phyloP scores from a whole-genome alignment of 1,284 basidiomycete species.

The Moesziomyces sp. region DNA sequence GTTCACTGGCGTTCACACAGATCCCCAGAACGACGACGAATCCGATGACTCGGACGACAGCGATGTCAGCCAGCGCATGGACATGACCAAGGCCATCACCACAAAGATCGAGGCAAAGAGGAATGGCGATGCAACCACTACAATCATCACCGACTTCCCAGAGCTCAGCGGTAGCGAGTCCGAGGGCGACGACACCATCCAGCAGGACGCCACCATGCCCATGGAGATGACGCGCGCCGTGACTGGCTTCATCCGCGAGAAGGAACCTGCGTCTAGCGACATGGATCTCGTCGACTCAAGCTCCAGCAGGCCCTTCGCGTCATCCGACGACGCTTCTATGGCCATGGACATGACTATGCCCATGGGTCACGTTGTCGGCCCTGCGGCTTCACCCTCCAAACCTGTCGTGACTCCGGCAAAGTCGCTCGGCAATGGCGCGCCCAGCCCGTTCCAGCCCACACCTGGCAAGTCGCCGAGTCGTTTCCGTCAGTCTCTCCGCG shows the following conservation, averaged over 20 bases:
- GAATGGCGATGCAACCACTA: constrained; percentile 38
- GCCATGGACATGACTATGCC: constrained; percentile 58
- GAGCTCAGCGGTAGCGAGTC: constrained; percentile 32
- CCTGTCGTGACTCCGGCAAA: constrained; percentile 14
- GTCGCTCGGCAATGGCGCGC: constrained; percentile 27
- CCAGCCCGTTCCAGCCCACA: constrained; percentile 40
- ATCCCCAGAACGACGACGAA: constrained; percentile 8
- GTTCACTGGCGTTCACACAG: constrained; percentile 37
- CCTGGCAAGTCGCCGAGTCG: constrained; percentile 39
- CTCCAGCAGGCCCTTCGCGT: constrained; percentile 18
- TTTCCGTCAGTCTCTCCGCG: constrained; percentile 47
- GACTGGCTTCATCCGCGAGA: constrained; percentile 42
- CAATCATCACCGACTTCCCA: constrained; percentile 34
- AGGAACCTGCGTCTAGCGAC: constrained; percentile 41
- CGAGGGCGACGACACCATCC: constrained; percentile 38
- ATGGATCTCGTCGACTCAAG: constrained; percentile 44
- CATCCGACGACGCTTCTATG: constrained; percentile 33
- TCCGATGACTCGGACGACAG: constrained; percentile 25
- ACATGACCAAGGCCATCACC: constrained; percentile 48
- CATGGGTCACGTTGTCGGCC: constrained; percentile 31
- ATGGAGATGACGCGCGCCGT: constrained; percentile 50
- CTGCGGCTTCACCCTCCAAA: constrained; percentile 31
- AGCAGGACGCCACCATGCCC: constrained; percentile 35
- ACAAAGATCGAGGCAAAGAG: constrained; percentile 45
- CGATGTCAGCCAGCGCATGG: constrained; percentile 38